phyloP scores from a whole-genome alignment of 2,329 filamentous ascomycete genomes.

The Alternaria sp. region DNA sequence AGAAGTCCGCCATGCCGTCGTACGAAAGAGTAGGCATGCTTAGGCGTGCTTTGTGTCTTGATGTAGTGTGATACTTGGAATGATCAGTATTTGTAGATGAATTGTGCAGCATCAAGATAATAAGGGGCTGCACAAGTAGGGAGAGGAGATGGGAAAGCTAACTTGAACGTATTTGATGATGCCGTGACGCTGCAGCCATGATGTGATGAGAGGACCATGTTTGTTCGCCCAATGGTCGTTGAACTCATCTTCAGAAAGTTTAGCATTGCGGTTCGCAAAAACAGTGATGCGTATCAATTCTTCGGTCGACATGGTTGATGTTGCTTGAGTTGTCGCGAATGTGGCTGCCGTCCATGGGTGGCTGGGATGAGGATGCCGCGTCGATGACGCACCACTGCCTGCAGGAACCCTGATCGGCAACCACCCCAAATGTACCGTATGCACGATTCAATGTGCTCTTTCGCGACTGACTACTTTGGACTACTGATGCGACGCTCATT shows the following conservation, averaged over 20 bases:
- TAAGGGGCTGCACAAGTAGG: neutral
- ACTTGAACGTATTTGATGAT: constrained; percentile 35
- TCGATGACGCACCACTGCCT: neutral
- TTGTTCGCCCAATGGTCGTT: constrained; percentile 32
- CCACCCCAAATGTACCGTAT: neutral
- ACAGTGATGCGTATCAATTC: constrained; percentile 28
- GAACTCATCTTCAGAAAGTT: constrained; percentile 28
- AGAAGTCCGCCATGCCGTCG: constrained; percentile 36
- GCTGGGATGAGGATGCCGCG: neutral
- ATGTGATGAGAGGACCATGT: constrained; percentile 28
- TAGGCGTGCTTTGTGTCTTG: constrained; percentile 19
- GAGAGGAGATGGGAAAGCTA: neutral
- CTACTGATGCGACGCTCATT: too few relatives aligned
- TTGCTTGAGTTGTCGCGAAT: neutral
- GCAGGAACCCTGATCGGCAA: neutral
- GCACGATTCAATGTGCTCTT: neutral
- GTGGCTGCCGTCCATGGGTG: neutral
- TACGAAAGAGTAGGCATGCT: constrained; percentile 22
- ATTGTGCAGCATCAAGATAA: neutral
- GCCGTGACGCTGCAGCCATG: constrained; percentile 27
- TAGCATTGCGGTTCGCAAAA: constrained; percentile 28
- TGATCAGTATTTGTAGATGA: neutral
- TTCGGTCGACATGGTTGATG: neutral
- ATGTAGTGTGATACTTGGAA: constrained; percentile 30
- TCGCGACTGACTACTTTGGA: neutral